These are phyloP conservation scores for Chalara sp. DNA, from an alignment of 2,329 filamentous ascomycete genomes.

Conservation along the genomic window DNA sequence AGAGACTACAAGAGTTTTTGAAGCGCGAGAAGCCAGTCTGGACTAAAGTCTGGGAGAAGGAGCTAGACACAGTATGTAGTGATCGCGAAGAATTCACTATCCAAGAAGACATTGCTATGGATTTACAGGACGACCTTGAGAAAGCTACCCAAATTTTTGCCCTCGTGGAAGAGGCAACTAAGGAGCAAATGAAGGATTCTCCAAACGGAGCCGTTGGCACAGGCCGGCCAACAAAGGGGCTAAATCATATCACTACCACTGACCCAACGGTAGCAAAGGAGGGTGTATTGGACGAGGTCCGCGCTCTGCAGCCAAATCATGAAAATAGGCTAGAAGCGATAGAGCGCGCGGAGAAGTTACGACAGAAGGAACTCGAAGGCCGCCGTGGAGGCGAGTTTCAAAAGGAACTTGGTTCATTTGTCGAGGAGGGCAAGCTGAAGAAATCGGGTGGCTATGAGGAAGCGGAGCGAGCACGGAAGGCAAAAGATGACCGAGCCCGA, in stretches of 20 bases:
- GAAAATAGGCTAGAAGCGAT: slow-evolving; percentile 91
- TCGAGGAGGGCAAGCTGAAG: slow-evolving; percentile 85
- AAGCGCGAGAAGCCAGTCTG: slow-evolving; percentile 89
- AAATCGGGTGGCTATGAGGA: slow-evolving; percentile 95
- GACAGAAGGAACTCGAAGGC: slow-evolving; percentile 80
- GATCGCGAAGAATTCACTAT: slow-evolving; percentile 91
- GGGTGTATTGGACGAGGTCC: slow-evolving; percentile 84
- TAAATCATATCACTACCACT: slow-evolving; percentile 43
- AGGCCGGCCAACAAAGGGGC: slow-evolving; percentile 47
- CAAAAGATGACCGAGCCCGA: slow-evolving; percentile 80
- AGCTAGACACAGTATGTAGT: slow-evolving; percentile 91
- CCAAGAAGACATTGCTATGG: slow-evolving; percentile 90
- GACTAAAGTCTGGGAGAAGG: slow-evolving; percentile 99
- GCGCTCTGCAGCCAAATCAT: slow-evolving; percentile 90
- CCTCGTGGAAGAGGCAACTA: slow-evolving; percentile 95
- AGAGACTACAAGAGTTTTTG: slow-evolving; percentile 90
- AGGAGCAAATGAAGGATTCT: slow-evolving; percentile 83
- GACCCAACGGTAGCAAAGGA: slow-evolving; percentile 84
- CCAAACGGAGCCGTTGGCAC: slow-evolving; percentile 43
- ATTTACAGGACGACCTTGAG: slow-evolving; percentile 89
- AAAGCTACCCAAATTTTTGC: slow-evolving; percentile 92
- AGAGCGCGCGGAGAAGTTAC: slow-evolving; percentile 87
- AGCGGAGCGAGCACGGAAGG: slow-evolving; percentile 74
- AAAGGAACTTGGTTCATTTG: slow-evolving; percentile 78
- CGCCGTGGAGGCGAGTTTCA: slow-evolving; percentile 66